A percentile compares a stretch with the other conserved stretches of the same genome.
Evolutionary conservation across 495 filamentous ascomycete species (phyloP).

Genomic region (Bacidia gigantensis): DNA sequence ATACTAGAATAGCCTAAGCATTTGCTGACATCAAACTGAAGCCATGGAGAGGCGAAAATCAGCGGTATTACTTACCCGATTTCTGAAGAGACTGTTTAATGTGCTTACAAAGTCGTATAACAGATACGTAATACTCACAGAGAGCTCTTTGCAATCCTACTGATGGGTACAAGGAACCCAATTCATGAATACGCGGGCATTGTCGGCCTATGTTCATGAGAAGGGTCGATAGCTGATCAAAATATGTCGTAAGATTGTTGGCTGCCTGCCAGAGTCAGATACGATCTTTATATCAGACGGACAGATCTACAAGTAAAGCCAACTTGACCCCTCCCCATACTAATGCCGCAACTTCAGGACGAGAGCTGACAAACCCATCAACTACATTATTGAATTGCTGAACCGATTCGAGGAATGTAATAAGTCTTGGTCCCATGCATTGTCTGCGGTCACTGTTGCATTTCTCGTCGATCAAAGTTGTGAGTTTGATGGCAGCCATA

Average conservation of each 20-base stretch:
- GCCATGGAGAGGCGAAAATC: background rate
- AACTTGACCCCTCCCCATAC: constrained; percentile 28
- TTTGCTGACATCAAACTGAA: background rate
- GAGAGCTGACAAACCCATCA: constrained; percentile 23
- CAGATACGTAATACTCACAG: constrained; percentile 24
- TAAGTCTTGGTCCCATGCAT: constrained; percentile 21
- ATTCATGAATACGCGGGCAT: constrained; percentile 23
- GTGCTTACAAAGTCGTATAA: constrained; percentile 23
- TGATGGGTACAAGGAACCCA: constrained; percentile 23
- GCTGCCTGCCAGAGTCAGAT: constrained; percentile 11
- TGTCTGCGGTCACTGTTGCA: constrained; percentile 16
- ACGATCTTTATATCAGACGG: background rate
- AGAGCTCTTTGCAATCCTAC: constrained; percentile 21
- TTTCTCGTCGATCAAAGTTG: constrained; percentile 20
- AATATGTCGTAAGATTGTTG: constrained; percentile 22
- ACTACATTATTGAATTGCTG: constrained; percentile 24
- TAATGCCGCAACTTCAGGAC: constrained; percentile 25
- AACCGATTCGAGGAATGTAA: constrained; percentile 20
- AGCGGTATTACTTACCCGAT: background rate
- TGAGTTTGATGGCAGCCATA: constrained; percentile 21
- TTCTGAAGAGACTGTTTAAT: constrained; percentile 14
- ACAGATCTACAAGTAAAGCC: constrained; percentile 13
- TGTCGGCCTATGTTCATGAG: constrained; percentile 19
- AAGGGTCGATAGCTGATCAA: constrained; percentile 21
- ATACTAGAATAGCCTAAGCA: background rate